Conservation (phyloP, 176 grass and related monocot genomes). For the Miscanthus lutarioriparius region DNA sequence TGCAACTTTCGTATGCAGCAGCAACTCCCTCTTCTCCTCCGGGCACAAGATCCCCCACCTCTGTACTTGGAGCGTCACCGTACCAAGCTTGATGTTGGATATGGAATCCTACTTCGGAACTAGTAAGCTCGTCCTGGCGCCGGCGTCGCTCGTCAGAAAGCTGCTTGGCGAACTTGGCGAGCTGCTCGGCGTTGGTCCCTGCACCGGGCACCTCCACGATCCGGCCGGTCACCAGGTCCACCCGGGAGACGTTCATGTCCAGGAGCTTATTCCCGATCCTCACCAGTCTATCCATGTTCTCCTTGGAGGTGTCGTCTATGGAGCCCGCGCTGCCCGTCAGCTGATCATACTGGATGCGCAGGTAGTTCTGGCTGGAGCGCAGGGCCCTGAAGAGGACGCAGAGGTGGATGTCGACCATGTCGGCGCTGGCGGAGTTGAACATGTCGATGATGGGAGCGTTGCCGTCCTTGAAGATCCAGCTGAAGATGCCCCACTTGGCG, state of each 20-base stretch:
- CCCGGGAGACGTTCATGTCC: slow-evolving; percentile 46
- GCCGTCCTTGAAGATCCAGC: slow-evolving; percentile 58
- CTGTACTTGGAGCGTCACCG: neutral
- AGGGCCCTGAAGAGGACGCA: slow-evolving; percentile 63
- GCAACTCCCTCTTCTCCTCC: too few species aligned
- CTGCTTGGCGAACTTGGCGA: slow-evolving; percentile 44
- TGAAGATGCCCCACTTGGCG: slow-evolving; percentile 65
- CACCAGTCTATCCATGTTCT: slow-evolving; percentile 55
- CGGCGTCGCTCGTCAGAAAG: slow-evolving; percentile 52
- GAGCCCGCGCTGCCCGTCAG: slow-evolving; percentile 51
- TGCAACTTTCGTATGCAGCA: too few species aligned
- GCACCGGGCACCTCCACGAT: slow-evolving; percentile 31
- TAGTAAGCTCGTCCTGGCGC: neutral
- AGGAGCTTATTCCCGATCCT: slow-evolving; percentile 57
- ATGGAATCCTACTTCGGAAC: neutral
- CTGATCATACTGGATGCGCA: slow-evolving; percentile 71
- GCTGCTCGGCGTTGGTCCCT: slow-evolving; percentile 53
- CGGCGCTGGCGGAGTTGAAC: slow-evolving; percentile 66
- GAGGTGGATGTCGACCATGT: slow-evolving; percentile 86
- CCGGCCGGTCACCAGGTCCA: slow-evolving; percentile 67
- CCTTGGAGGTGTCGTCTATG: slow-evolving; percentile 48
- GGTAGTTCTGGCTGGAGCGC: slow-evolving; percentile 37
- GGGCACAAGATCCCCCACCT: neutral
- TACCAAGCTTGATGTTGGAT: neutral
- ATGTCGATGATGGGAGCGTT: slow-evolving; percentile 60